These are phyloP conservation scores for Chaetoceros muelleri DNA, from an alignment of 108 stramenopile species.

Conservation along the genomic window DNA sequence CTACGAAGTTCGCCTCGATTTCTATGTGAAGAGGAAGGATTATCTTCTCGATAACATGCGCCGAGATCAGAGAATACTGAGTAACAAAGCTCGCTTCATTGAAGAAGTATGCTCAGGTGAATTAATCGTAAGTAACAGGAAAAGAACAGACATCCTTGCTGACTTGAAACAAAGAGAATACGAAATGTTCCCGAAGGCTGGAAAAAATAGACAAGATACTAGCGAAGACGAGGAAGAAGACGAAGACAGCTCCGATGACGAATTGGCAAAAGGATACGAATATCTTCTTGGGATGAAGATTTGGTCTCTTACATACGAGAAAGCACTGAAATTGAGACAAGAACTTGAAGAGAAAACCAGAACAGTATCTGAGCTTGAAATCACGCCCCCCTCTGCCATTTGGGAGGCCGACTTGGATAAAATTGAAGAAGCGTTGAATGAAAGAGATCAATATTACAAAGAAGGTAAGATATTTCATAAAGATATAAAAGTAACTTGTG, in stretches of 20 bases:
- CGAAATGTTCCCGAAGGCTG: constrained; percentile 54
- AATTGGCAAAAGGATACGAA: constrained; percentile 91
- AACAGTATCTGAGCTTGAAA: constrained; percentile 70
- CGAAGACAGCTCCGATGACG: constrained; percentile 33
- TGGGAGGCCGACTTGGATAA: constrained; percentile 92
- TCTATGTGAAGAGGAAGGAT: constrained; percentile 87
- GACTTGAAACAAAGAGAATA: constrained; percentile 81
- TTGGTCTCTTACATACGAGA: constrained; percentile 96
- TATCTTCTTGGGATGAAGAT: constrained; percentile 98
- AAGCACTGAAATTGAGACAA: constrained; percentile 78
- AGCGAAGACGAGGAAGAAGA: constrained; percentile 45
- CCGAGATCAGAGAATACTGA: constrained; percentile 67
- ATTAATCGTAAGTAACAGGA: constrained; percentile 88
- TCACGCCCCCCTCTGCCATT: constrained; percentile 71
- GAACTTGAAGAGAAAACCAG: constrained; percentile 74
- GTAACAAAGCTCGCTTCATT: constrained; percentile 97
- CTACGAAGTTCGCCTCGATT: constrained; percentile 72
- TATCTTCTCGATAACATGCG: constrained; percentile 52
- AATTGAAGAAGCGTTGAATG: constrained; percentile 85
- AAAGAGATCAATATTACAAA: constrained; percentile 44
- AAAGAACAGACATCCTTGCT: constrained; percentile 76
- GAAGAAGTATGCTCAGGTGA: constrained; percentile 87
- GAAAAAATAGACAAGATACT: constrained; percentile 10
- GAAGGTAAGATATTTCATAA: no score
- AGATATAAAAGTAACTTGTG: no score